Base-by-base conservation (phyloP, 2,329 filamentous ascomycete species). In the Botrytis deweyae region DNA sequence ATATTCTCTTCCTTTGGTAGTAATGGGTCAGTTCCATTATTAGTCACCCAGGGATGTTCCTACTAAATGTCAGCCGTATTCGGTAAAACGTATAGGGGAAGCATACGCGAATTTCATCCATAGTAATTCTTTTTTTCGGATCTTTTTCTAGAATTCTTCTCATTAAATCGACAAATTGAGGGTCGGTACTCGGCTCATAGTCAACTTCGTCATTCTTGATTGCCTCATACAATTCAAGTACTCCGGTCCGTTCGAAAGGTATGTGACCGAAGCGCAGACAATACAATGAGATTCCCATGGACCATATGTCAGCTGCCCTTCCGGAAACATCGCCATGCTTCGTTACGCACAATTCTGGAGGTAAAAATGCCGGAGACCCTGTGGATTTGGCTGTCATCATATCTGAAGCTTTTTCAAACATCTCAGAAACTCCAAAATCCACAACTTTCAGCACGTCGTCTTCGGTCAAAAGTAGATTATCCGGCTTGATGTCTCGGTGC, bases 391-490 rank as follows among this genome's bases (percentile, higher is more conserved):
- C 91, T 0, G 94, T 97, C 81, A 90, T 91, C 96, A 98, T 98
- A 64, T 93, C 88, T 2, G 88, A 89, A 73, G 92, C 87, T 81
- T 97, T 97, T 80, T 95, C 92, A 78, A 99, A 99, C 91, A 99
- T 98, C 81, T 99, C 95, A 1, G 95, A 98, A 12, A 98, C 96
- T n/a, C 96, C 96, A 86, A 99, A 99, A 82, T 98, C 96, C 70
- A 97, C 94, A 77, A 99, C 92, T 82, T 98, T 99, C 70, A 99
- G 88, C n/a, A 97, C 90, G 79, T 98, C 92, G 72, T 98, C 95
- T 52, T 91, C 88, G 0, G 94, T 97, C 58, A 99, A 85, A 12
- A 99, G 88, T 71, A 97, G 91, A 78, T 99, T 99, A 82, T 98
- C 96, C 0, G 96, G 96, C 83, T 99, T 99, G 84, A 99, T 98